phyloP scores from a whole-genome alignment of 129 eudicot genomes.

The Kitagawia praeruptora region DNA sequence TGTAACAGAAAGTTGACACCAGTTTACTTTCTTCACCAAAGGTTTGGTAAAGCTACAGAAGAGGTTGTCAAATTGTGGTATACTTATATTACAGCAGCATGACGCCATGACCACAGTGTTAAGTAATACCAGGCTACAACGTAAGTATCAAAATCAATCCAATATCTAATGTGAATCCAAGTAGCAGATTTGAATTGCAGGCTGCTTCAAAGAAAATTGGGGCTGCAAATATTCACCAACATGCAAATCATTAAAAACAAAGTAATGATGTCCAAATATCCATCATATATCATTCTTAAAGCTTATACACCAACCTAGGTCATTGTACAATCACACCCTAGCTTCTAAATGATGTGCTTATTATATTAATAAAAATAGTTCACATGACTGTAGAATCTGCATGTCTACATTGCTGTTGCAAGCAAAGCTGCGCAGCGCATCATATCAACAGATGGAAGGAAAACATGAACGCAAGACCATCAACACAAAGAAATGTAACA shows the following conservation, averaged over 20 bases:
- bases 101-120: not conserved
- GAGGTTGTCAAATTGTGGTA: not conserved
- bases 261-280: not conserved
- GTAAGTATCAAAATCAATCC: not conserved
- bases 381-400: not conserved
- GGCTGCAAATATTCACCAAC: not conserved
- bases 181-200: not conserved
- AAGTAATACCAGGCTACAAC: not conserved
- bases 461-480: not conserved
- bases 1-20: not conserved
- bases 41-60: not conserved
- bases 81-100: not conserved
- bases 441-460: not conserved
- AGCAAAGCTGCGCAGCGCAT: not conserved
- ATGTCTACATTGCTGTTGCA: not conserved
- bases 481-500: not conserved
- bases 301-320: not conserved
- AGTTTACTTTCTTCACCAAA: not conserved
- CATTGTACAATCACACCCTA: not conserved
- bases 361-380: not conserved
- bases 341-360: not conserved
- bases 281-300: not conserved
- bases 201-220: not conserved
- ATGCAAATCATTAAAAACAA: not conserved
- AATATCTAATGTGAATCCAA: not conserved